Conservation (phyloP, 2,329 filamentous ascomycete species). For the Colletotrichum aenigma region DNA sequence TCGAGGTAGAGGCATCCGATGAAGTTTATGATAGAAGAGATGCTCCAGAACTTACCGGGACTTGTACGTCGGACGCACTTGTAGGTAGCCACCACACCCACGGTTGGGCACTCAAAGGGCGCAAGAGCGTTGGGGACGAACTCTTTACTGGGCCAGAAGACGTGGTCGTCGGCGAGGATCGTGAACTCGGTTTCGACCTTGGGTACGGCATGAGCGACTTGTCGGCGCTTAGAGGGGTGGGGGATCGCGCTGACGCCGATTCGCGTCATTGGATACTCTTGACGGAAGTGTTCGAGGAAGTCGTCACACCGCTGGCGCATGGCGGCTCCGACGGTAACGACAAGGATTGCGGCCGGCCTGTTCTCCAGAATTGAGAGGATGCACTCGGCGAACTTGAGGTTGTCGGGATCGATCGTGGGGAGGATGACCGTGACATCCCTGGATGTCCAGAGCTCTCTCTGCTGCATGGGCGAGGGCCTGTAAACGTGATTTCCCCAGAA, state of each 20-base stretch:
- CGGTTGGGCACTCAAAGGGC: conserved; percentile 44
- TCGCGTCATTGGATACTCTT: conserved; percentile 15
- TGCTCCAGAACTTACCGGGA: conserved; percentile 26
- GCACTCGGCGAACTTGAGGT: conserved; percentile 44
- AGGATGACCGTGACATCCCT: conserved; percentile 55
- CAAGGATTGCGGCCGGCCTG: conserved; percentile 38
- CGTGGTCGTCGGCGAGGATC: conserved; percentile 56
- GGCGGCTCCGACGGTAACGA: conserved; percentile 47
- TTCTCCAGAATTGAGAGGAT: conserved; percentile 44
- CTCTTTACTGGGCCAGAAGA: conserved; percentile 46
- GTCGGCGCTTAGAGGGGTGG: conserved; percentile 51
- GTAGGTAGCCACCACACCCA: conserved; percentile 61
- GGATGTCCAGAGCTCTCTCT: conserved; percentile 32
- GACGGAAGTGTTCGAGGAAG: not conserved
- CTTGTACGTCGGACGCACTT: conserved; percentile 53
- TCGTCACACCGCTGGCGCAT: not conserved
- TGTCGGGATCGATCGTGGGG: conserved; percentile 51
- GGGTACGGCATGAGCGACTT: conserved; percentile 46
- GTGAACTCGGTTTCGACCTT: conserved; percentile 43
- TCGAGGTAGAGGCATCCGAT: conserved; percentile 63
- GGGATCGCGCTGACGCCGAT: conserved; percentile 34
- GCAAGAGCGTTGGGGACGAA: conserved; percentile 49
- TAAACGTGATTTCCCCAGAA: conserved; percentile 35
- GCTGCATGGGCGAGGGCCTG: conserved; percentile 30
- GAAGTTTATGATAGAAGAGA: conserved; percentile 52